These are phyloP conservation scores for Gleditsia sinensis DNA, from an alignment of 306 rosid genomes.

Conservation along the genomic window DNA sequence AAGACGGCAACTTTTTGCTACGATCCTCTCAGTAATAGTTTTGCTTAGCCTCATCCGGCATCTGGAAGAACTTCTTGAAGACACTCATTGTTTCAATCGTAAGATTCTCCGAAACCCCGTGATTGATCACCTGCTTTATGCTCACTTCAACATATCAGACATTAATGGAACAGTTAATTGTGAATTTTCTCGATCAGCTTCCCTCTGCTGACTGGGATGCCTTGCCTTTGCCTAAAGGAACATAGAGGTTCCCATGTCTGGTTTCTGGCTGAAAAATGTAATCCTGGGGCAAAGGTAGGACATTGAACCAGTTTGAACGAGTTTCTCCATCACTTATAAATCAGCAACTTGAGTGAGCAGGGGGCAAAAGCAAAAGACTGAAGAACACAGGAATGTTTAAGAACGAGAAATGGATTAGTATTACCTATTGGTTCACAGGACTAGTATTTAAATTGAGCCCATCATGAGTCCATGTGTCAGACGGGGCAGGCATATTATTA, in stretches of 20 bases:
- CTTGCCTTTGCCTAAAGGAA: neutral
- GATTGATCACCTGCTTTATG: conserved; percentile 21
- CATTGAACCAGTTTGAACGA: conserved; percentile 17
- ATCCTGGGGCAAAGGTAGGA: neutral
- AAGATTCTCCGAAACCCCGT: conserved; percentile 27
- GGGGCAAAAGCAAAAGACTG: neutral
- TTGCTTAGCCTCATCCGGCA: conserved; percentile 29
- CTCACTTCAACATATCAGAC: neutral
- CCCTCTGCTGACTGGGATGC: conserved; percentile 4
- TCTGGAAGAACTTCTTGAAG: conserved; percentile 32
- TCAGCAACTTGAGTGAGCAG: neutral
- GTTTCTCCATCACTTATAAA: neutral
- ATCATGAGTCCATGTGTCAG: neutral
- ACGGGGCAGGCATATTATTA: no score
- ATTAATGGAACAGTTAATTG: neutral
- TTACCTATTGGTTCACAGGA: neutral
- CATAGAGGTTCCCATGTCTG: neutral
- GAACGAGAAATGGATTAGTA: neutral
- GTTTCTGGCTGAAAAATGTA: conserved; percentile 17
- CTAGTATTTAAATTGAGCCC: neutral
- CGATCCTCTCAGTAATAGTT: conserved; percentile 13
- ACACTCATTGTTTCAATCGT: conserved; percentile 19
- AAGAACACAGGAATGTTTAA: neutral
- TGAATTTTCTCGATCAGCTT: neutral
- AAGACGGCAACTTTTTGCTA: conserved; percentile 15